Base-by-base conservation (phyloP, 805 yeast genomes). In the Wickerhamiella domercqiae region DNA sequence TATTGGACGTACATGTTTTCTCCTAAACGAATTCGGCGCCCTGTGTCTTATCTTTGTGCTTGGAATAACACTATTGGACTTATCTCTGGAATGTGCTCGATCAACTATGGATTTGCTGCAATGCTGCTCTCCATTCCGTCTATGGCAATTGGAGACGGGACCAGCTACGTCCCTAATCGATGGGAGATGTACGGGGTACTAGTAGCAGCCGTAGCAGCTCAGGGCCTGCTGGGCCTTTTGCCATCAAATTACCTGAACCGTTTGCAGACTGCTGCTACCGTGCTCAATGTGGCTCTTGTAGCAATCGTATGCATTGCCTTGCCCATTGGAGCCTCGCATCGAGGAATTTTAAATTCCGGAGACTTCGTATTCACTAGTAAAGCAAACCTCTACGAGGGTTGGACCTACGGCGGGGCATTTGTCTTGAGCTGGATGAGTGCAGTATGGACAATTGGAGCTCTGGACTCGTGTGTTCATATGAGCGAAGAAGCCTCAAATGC, bases 381-480 rank as follows among this genome's bases (percentile, higher is more conserved):
- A 38, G 59, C 65, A 20, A 73, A 73, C 49, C 52, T 52, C 32
- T 60, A 73, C 25, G 66, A 63, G 25, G 38, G 39, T 16, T 76
- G 79, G 75, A 64, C 73, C 7, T 57, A 53, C 25, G 81, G 80
- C 21, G 73, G 75, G 71, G 66, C 71, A 33, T 69, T 62, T 53
- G 47, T 62, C 40, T 55, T 64, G 40, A 54, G 73, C 45, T 70
- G 73, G 66, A 66, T 73, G 71, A 75, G 82, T 0, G 73, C 75
- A 1, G 68, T 75, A 41, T 78, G 86, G 84, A 74, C 81, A 15
- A 75, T 77, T 51, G 78, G 79, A 19, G 73, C 78, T 0, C 76
- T 75, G 53, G 84, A 77, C 53, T 69, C 79, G 5, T 72, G 77
- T 48, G 73, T 77, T 36, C 83, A 77, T 58, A 71, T 75, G 71